Conservation (phyloP, 768 basidiomycete species). For the Nevesoporus exiguus region DNA sequence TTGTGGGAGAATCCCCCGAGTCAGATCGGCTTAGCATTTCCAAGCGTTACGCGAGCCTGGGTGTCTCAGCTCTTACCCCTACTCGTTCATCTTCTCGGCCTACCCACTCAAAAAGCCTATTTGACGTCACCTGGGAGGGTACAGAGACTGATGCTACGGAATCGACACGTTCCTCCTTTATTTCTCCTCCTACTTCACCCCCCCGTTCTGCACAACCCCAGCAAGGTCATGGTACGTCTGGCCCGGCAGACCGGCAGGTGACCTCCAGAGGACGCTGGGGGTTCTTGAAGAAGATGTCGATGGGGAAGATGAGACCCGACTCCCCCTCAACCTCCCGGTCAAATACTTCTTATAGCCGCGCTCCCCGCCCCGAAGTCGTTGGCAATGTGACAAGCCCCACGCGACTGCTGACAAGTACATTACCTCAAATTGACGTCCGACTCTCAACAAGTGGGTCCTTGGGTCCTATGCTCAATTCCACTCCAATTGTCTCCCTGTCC, state of each 20-base stretch:
- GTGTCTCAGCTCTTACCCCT: conserved; percentile 40
- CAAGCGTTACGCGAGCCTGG: conserved; percentile 68
- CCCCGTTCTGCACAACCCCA: conserved; percentile 19
- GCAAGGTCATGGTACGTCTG: conserved; percentile 13
- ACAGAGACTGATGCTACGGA: conserved; percentile 9
- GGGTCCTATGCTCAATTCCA: conserved; percentile 43
- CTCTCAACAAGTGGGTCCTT: conserved; percentile 68
- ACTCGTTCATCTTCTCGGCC: conserved; percentile 36
- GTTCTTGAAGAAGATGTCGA: conserved; percentile 97
- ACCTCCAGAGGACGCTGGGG: conserved; percentile 72
- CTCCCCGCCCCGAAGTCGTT: conserved; percentile 15
- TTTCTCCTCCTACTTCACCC: conserved; percentile 28
- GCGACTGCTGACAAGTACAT: conserved; percentile 36
- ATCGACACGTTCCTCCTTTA: conserved; percentile 23
- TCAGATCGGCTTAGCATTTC: conserved; percentile 37
- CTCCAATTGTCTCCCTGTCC: conserved; percentile 30
- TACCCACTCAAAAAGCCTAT: conserved; percentile 40
- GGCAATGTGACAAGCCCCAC: conserved; percentile 25
- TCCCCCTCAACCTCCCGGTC: conserved; percentile 40
- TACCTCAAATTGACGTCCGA: conserved; percentile 66
- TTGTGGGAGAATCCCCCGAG: conserved; percentile 30
- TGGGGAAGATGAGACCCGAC: conserved; percentile 85
- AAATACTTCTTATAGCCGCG: conserved; percentile 30
- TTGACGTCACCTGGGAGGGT: conserved; percentile 49
- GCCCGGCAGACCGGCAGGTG: conserved; percentile 26